phyloP scores from a whole-genome alignment of 2,329 filamentous ascomycete species.

The Aspergillus costaricaensis region DNA sequence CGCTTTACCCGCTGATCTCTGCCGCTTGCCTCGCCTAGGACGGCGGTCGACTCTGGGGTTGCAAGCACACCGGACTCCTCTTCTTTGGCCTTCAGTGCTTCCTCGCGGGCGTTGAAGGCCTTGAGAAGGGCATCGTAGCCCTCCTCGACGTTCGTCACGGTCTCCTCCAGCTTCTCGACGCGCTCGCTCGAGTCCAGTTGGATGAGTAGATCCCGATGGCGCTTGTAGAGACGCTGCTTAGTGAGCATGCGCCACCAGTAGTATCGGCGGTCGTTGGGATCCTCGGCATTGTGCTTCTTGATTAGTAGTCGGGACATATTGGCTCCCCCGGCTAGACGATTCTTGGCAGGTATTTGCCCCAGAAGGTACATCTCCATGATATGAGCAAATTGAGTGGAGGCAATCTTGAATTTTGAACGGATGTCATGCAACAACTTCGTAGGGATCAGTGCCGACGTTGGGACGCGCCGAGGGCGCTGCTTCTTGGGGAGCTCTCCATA shows the following conservation, averaged over 20 bases:
- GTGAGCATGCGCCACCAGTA: conserved; percentile 67
- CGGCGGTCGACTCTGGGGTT: conserved; percentile 28
- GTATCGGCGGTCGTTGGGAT: conserved; percentile 60
- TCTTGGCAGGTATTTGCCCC: conserved; percentile 53
- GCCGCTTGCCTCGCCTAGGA: conserved; percentile 27
- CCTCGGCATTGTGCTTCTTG: conserved; percentile 48
- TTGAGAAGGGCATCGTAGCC: conserved; percentile 60
- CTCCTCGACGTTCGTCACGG: conserved; percentile 58
- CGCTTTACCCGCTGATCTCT: conserved; percentile 30
- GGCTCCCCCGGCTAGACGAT: conserved; percentile 52
- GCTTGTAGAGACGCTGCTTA: conserved; percentile 64
- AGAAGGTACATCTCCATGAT: conserved; percentile 65
- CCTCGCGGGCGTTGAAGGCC: conserved; percentile 37
- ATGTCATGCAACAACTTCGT: conserved; percentile 52
- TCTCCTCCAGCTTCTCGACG: conserved; percentile 61
- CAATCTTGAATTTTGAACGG: conserved; percentile 58
- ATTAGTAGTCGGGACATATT: conserved; percentile 55
- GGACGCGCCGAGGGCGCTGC: conserved; percentile 42
- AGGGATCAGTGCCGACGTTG: conserved; percentile 58
- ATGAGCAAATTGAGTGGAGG: conserved; percentile 62
- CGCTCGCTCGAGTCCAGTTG: conserved; percentile 60
- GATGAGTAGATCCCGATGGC: conserved; percentile 60
- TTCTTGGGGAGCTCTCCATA: conserved; percentile 37
- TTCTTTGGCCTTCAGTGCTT: conserved; percentile 29
- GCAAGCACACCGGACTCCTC: conserved; percentile 24